Conservation (phyloP, 768 basidiomycete species). For the Pleurotus eryngii region DNA sequence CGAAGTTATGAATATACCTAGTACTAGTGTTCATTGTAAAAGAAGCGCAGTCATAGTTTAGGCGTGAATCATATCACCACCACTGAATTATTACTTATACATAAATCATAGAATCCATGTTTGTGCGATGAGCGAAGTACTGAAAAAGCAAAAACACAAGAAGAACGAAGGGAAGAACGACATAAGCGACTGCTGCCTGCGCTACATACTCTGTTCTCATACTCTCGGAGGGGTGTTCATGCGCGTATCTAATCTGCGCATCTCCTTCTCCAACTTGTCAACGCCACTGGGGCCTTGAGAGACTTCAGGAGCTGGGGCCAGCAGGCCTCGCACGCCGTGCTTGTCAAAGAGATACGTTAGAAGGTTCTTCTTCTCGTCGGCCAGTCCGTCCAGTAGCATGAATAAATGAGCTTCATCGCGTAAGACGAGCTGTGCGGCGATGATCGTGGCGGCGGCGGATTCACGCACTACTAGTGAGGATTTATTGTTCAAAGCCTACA, state of each 20-base stretch:
- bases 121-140: not conserved
- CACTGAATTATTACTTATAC: not conserved
- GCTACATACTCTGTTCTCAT: not conserved
- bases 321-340: slow-evolving; percentile 67
- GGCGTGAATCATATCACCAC: not conserved
- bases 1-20: too few species aligned
- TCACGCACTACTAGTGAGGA: slow-evolving; percentile 78
- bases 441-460: slow-evolving; percentile 77
- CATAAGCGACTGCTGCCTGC: not conserved
- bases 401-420: slow-evolving; percentile 84
- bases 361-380: slow-evolving; percentile 89
- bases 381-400: slow-evolving; percentile 72
- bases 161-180: not conserved
- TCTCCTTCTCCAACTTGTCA: slow-evolving; percentile 75
- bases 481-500: slow-evolving; percentile 66
- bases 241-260: slow-evolving; percentile 74
- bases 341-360: slow-evolving; percentile 89
- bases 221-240: slow-evolving; percentile 67
- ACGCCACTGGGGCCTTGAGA: slow-evolving; percentile 45
- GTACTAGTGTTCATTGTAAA: not conserved
- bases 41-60: not conserved
- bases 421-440: slow-evolving; percentile 79
- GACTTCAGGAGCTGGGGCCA: slow-evolving; percentile 48
- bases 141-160: not conserved
- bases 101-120: not conserved